Evolutionary conservation across 2,329 filamentous ascomycete species (phyloP), one percentile per base, ranked within the genome.

Genomic region (Penicillium sp.): DNA sequence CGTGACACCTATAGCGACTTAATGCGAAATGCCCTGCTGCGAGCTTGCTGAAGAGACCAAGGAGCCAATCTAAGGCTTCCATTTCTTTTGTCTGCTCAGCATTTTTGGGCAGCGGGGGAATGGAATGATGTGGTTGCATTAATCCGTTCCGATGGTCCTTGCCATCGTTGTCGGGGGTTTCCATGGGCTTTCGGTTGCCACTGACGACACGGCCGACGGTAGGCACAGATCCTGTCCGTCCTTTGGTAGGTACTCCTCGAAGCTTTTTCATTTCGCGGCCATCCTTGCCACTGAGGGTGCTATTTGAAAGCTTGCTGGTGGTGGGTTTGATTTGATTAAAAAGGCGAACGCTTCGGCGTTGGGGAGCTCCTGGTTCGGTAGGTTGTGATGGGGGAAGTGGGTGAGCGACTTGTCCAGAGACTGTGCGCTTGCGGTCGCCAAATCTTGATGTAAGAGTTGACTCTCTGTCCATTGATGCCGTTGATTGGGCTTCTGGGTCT

Each of bases 131-230:
- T 11, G 68, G 60, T 24, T 73, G 64, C 48, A 71, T 65, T 47
- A 75, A 74, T 29, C 70, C 60, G 14, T 71, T 67, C 40, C 75
- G 71, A 47, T 71, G 63, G 61, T 92, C 89, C 63, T 85, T 88
- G 18, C 83, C 79, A 57, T 94, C 88, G 32, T 86, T 73, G 52
- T 93, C 89, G 77, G 87, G 83, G 38, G 79, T 79, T 43, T 71
- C 67, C 49, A 68, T 43, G 2, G 87, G 87, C 71, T 94, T 97
- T 54, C 92, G 84, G 70, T 94, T 96, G 21, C 92, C 92, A 71
- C 92, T 96, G 43, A 96, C 91, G 52, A 93, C 90, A 64, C 92
- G 85, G 16, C 91, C 91, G 38, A 95, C 90, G 50, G 84, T 91
- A 3, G 89, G 85, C 14, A 83, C 79, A 56, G 86, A 86, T 13